phyloP scores from a whole-genome alignment of 257 asterid species.

The Sherardia arvensis region DNA sequence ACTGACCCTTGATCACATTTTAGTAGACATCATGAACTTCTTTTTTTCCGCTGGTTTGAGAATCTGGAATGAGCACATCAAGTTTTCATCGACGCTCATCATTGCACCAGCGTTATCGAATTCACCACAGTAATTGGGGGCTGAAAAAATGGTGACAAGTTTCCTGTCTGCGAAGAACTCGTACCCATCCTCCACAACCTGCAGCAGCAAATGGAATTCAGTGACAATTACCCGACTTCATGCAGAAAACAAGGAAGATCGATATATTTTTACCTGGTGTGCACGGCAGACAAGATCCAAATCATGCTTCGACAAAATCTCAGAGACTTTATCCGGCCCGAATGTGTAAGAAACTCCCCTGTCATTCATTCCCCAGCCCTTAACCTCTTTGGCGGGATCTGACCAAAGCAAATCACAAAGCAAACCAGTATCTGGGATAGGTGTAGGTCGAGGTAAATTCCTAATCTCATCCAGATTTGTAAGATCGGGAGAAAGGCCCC shows the following conservation, averaged over 20 bases:
- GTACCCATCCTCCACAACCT: constrained; percentile 40
- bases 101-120: constrained; percentile 35
- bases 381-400: constrained; percentile 34
- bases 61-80: constrained; percentile 35
- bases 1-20: constrained; percentile 20
- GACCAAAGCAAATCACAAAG: constrained; percentile 41
- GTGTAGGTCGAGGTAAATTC: constrained; percentile 31
- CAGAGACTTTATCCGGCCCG: constrained; percentile 31
- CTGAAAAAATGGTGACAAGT: constrained; percentile 32
- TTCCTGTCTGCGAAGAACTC: constrained; percentile 37
- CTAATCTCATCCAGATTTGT: constrained; percentile 27
- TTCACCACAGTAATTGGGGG: constrained; percentile 33
- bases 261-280: constrained; percentile 25
- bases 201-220: constrained; percentile 7
- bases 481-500: constrained; percentile 37
- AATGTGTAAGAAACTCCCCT: constrained; percentile 34
- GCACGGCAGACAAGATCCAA: constrained; percentile 41
- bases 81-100: constrained; percentile 35
- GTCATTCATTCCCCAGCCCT: constrained; percentile 40
- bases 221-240: background rate
- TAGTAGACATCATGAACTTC: constrained; percentile 25
- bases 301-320: constrained; percentile 27
- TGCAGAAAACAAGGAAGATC: constrained; percentile 2
- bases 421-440: constrained; percentile 31
- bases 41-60: constrained; percentile 38